Evolutionary conservation across 495 filamentous ascomycete genomes (phyloP).

Genomic region (Aspergillus panamensis): DNA sequence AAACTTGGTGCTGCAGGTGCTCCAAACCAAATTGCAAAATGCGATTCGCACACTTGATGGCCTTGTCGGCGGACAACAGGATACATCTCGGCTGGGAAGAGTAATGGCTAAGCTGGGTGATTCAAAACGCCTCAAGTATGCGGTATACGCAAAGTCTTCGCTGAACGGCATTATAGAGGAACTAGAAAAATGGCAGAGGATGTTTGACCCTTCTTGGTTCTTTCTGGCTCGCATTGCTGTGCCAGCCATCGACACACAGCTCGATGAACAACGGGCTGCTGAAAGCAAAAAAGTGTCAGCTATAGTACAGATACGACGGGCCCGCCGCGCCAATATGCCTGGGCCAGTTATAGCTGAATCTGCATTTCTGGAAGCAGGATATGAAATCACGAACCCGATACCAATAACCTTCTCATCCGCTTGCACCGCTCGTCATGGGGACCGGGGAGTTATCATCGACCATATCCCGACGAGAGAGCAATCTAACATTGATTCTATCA

Average conservation of each 20-base stretch:
- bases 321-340: neutral
- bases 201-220: slow-evolving; percentile 2
- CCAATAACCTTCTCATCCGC: neutral
- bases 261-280: neutral
- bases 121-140: neutral
- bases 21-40: neutral
- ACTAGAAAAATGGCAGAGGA: neutral
- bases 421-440: neutral
- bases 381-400: neutral
- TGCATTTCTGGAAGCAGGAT: neutral
- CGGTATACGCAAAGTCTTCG: neutral
- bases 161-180: neutral
- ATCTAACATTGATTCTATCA: neutral
- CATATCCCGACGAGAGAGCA: neutral
- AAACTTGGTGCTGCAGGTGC: neutral
- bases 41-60: neutral
- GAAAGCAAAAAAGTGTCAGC: neutral
- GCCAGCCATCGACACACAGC: neutral
- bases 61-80: neutral
- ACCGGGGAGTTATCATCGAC: neutral
- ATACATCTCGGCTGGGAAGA: neutral
- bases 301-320: neutral
- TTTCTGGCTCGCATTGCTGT: neutral
- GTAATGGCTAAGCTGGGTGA: neutral
- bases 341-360: neutral